phyloP scores from a whole-genome alignment of 495 filamentous ascomycete species.

The Eremomyces bilateralis region DNA sequence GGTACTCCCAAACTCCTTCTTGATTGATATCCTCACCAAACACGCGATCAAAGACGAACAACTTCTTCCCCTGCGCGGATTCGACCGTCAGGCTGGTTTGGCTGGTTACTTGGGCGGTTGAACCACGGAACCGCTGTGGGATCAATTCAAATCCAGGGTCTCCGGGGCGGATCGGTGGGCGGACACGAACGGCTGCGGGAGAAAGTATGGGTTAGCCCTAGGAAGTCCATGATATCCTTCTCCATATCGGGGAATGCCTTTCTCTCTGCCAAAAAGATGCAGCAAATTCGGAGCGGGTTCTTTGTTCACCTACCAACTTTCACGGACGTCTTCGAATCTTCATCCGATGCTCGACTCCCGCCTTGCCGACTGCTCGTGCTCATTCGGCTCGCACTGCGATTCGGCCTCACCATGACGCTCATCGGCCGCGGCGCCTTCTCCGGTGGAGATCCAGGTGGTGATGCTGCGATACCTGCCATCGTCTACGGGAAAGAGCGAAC shows the following conservation, averaged over 20 bases:
- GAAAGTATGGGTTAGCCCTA: conserved; percentile 3
- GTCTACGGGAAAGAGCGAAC: no score
- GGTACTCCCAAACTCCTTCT: conserved; percentile 86
- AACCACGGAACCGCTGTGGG: conserved; percentile 81
- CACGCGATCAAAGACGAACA: conserved; percentile 90
- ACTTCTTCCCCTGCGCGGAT: conserved; percentile 72
- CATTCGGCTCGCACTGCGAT: conserved; percentile 72
- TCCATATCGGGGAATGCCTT: neutral
- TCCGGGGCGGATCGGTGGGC: conserved; percentile 59
- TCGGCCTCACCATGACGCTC: conserved; percentile 67
- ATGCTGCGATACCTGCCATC: conserved; percentile 37
- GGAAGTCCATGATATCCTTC: conserved; percentile 1
- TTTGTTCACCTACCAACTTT: conserved; percentile 72
- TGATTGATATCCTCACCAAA: conserved; percentile 71
- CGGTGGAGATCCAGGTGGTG: conserved; percentile 37
- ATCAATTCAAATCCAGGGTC: conserved; percentile 91
- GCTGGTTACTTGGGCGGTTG: conserved; percentile 75
- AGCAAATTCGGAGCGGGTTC: no score
- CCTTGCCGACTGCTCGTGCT: conserved; percentile 68
- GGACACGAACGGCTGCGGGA: conserved; percentile 67
- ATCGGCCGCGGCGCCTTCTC: conserved; percentile 44
- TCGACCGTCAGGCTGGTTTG: conserved; percentile 73
- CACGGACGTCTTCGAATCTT: conserved; percentile 87
- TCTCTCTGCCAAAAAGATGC: no score
- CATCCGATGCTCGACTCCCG: conserved; percentile 76